These are phyloP conservation scores for Cyberlindnera subsufficiens DNA, from an alignment of 805 yeast genomes.

Conservation along the genomic window DNA sequence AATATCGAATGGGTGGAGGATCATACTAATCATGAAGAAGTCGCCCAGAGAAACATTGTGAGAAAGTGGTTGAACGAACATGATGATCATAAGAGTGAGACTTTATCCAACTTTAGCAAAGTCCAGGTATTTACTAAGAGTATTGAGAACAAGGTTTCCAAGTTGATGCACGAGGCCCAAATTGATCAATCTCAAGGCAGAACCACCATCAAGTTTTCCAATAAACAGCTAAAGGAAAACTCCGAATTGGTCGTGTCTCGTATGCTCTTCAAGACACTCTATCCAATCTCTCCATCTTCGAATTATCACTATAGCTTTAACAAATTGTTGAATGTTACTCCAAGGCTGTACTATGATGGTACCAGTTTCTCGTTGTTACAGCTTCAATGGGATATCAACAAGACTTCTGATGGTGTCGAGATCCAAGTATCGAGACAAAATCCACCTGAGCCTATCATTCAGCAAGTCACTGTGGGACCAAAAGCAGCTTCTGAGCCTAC, in stretches of 20 bases:
- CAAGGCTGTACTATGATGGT: conserved; percentile 4
- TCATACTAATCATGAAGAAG: conserved; percentile 42
- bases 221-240: conserved; percentile 8
- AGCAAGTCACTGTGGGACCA: conserved; percentile 7
- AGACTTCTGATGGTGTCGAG: neutral
- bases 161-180: conserved; percentile 1
- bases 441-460: conserved; percentile 8
- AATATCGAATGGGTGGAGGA: conserved; percentile 66
- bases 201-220: conserved; percentile 15
- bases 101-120: conserved; percentile 8
- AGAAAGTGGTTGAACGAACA: conserved; percentile 29
- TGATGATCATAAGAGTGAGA: conserved; percentile 10
- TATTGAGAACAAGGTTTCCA: conserved; percentile 14
- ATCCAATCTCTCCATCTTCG: conserved; percentile 24
- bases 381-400: conserved; percentile 17
- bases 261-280: conserved; percentile 22
- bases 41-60: conserved; percentile 55
- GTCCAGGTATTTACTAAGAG: conserved; percentile 17
- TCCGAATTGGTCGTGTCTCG: conserved; percentile 20
- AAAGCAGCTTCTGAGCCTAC: conserved; percentile 27
- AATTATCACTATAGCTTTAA: conserved; percentile 21
- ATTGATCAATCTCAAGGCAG: neutral
- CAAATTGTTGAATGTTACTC: conserved; percentile 10
- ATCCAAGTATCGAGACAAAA: conserved; percentile 15
- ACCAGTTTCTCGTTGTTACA: conserved; percentile 17